Conservation (phyloP, 352 stramenopile genomes). For the Aphanomyces invadans region DNA sequence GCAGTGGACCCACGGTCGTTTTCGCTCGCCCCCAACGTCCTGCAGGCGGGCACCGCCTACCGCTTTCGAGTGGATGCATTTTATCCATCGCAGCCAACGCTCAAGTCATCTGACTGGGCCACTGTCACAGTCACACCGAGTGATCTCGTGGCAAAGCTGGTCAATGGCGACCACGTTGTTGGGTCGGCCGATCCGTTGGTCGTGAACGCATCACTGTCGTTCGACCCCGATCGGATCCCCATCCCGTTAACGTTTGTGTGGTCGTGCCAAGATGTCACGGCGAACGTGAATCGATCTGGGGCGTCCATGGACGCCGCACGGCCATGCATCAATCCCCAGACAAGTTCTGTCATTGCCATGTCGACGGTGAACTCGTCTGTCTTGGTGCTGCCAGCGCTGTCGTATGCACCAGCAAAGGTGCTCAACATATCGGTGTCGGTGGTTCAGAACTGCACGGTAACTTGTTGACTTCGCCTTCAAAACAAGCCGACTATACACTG, state of each 20-base stretch:
- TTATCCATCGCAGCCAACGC: conserved; percentile 26
- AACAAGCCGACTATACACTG: not conserved
- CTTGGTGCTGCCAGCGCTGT: conserved; percentile 25
- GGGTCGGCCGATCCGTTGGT: conserved; percentile 43
- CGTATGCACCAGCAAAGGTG: conserved; percentile 42
- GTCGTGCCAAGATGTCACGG: conserved; percentile 50
- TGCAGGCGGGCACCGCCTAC: conserved; percentile 42
- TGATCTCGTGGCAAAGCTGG: conserved; percentile 31
- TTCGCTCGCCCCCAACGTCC: conserved; percentile 31
- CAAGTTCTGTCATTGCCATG: conserved; percentile 16
- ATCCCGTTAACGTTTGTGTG: conserved; percentile 40
- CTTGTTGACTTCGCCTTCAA: not conserved
- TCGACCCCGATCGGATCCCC: conserved; percentile 41
- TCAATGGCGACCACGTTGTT: conserved; percentile 40
- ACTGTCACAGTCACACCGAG: conserved; percentile 38
- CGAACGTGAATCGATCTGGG: conserved; percentile 17
- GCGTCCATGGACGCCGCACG: not conserved
- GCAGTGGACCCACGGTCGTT: conserved; percentile 60
- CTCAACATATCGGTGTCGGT: conserved; percentile 43
- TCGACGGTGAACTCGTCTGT: conserved; percentile 26
- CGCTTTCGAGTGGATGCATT: conserved; percentile 50
- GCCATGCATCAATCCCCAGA: conserved; percentile 27
- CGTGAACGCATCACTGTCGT: conserved; percentile 38
- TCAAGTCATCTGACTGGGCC: conserved; percentile 37
- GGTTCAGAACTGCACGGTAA: conserved; percentile 2